A percentile compares a stretch with the other conserved stretches of the same genome.
These are phyloP conservation scores for Dactylellina parvicollis DNA, from an alignment of 2,329 filamentous ascomycete genomes.

Conservation along the genomic window DNA sequence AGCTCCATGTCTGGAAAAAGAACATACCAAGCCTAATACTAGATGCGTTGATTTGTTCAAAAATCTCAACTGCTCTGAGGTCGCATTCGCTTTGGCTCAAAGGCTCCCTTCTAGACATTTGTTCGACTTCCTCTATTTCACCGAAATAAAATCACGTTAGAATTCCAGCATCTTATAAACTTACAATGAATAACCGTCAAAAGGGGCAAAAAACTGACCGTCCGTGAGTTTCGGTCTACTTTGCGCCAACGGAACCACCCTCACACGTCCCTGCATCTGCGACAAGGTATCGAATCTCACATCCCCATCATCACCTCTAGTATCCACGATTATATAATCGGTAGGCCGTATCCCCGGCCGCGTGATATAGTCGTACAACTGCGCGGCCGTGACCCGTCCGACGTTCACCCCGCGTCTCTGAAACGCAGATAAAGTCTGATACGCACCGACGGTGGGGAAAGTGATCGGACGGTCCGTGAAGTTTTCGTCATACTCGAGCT, in stretches of 20 bases:
- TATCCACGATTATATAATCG: slow-evolving; percentile 34
- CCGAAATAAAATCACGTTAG: not conserved
- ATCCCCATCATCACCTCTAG: slow-evolving; percentile 12
- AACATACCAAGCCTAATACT: slow-evolving; percentile 3
- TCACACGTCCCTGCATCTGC: slow-evolving; percentile 8
- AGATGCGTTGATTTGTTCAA: slow-evolving; percentile 1
- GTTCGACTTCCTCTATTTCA: slow-evolving; percentile 2
- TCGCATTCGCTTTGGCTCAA: slow-evolving; percentile 4
- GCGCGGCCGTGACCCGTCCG: slow-evolving; percentile 4
- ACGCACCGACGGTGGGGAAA: not conserved
- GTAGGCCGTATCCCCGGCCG: slow-evolving; percentile 30
- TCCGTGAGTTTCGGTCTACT: not conserved
- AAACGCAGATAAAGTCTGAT: not conserved
- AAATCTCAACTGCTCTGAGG: not conserved
- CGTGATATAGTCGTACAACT: slow-evolving; percentile 30
- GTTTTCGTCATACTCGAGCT: slow-evolving; percentile 12
- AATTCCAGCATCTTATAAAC: not conserved
- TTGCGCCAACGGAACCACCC: slow-evolving; percentile 11
- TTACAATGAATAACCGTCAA: not conserved
- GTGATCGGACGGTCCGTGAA: not conserved
- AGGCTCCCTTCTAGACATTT: not conserved
- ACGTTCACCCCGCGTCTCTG: not conserved
- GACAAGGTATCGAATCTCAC: slow-evolving; percentile 10
- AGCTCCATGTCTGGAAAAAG: not conserved
- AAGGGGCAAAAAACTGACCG: not conserved